phyloP scores from a whole-genome alignment of 2,329 filamentous ascomycete species.

The Lachnellula arida region DNA sequence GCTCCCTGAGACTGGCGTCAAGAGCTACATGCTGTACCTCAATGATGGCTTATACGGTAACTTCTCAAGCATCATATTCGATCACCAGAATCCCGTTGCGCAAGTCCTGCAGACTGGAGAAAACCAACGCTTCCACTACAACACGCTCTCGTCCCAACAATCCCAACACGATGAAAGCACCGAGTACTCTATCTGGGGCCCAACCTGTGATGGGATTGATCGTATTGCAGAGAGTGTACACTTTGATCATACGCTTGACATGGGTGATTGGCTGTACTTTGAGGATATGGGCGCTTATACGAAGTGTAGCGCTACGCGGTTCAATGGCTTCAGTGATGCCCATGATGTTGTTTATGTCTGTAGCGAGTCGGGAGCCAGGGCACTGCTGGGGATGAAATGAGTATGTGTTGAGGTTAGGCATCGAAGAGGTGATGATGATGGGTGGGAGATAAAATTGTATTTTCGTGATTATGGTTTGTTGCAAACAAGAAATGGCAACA shows the following conservation, averaged over 20 bases:
- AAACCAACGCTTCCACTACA: conserved; percentile 50
- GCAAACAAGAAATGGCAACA: not conserved
- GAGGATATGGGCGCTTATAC: conserved; percentile 99
- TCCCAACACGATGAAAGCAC: conserved; percentile 44
- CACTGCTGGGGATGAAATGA: conserved; percentile 49
- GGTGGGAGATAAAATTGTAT: not conserved
- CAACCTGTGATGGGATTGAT: conserved; percentile 96
- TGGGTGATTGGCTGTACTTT: conserved; percentile 98
- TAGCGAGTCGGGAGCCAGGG: conserved; percentile 82
- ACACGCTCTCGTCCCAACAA: conserved; percentile 47
- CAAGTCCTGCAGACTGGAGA: conserved; percentile 65
- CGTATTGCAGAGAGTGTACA: conserved; percentile 79
- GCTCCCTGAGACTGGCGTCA: conserved; percentile 59
- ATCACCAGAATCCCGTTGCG: conserved; percentile 87
- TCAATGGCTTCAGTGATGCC: conserved; percentile 92
- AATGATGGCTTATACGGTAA: conserved; percentile 98
- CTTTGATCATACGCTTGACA: conserved; percentile 73
- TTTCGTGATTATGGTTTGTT: not conserved
- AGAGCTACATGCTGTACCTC: conserved; percentile 93
- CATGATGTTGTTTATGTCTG: conserved; percentile 94
- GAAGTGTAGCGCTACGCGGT: conserved; percentile 93
- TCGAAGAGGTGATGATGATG: not conserved
- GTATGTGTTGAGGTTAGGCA: not conserved
- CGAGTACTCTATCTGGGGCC: conserved; percentile 96
- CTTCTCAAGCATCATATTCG: conserved; percentile 99